phyloP scores from a whole-genome alignment of 1,139 yeast genomes.

The Cylindricascospora bacillispora region DNA sequence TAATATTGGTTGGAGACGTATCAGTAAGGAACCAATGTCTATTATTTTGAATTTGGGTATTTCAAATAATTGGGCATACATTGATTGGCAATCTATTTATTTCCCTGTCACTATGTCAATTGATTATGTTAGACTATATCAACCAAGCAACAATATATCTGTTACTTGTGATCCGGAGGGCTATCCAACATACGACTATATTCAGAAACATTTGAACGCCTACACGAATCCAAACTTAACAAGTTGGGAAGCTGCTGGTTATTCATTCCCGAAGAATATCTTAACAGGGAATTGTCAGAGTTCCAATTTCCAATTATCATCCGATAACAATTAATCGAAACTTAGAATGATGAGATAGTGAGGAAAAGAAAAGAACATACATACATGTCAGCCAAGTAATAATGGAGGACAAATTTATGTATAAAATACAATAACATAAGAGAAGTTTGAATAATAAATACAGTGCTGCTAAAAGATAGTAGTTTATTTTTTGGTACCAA shows the following conservation, averaged over 20 bases:
- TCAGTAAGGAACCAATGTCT: conserved; percentile 78
- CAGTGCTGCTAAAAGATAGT: too few relatives aligned
- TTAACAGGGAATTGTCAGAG: conserved; percentile 33
- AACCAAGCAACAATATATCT: conserved; percentile 39
- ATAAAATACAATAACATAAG: too few relatives aligned
- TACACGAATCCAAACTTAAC: conserved; percentile 53
- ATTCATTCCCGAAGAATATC: conserved; percentile 43
- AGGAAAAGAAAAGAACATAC: too few relatives aligned
- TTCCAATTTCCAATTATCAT: conserved; percentile 11
- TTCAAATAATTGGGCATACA: conserved; percentile 70
- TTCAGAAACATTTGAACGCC: conserved; percentile 47
- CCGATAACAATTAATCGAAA: too few relatives aligned
- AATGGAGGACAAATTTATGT: too few relatives aligned
- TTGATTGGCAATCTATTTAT: conserved; percentile 54
- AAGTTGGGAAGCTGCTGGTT: conserved; percentile 54
- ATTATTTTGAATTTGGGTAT: conserved; percentile 65
- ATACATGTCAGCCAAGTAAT: too few relatives aligned
- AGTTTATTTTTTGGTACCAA: too few relatives aligned
- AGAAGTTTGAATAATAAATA: too few relatives aligned
- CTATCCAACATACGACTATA: conserved; percentile 64
- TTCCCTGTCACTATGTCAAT: conserved; percentile 58
- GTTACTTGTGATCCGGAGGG: conserved; percentile 64
- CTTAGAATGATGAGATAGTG: too few relatives aligned
- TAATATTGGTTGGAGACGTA: conserved; percentile 58
- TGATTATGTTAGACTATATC: conserved; percentile 70